Conservation (phyloP, 495 filamentous ascomycete species). For the Articulospora tetracladia region DNA sequence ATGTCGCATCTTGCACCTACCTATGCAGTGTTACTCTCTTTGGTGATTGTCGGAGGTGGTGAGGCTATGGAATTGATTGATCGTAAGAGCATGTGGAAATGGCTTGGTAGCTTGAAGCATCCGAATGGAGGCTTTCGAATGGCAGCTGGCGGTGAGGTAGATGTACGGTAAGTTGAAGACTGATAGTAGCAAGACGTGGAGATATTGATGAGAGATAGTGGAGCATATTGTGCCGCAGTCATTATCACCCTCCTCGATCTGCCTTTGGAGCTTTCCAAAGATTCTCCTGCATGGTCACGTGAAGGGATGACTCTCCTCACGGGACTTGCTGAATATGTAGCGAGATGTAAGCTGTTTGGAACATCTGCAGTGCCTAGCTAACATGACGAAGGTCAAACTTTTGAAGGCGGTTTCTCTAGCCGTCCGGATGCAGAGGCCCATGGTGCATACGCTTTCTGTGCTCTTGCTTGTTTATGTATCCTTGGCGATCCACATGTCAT, state of each 20-base stretch:
- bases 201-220: conserved; percentile 44
- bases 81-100: conserved; percentile 81
- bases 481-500: conserved; percentile 71
- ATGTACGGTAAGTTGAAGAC: conserved; percentile 64
- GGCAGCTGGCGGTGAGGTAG: conserved; percentile 78
- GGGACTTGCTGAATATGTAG: conserved; percentile 73
- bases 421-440: conserved; percentile 85
- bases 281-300: conserved; percentile 43
- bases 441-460: conserved; percentile 96
- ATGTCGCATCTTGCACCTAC: conserved; percentile 81
- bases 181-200: neutral
- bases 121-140: conserved; percentile 79
- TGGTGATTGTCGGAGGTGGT: conserved; percentile 71
- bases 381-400: conserved; percentile 73
- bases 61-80: conserved; percentile 73
- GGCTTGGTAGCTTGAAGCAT: conserved; percentile 81
- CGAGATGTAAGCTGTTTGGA: conserved; percentile 58
- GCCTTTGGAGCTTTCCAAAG: conserved; percentile 71
- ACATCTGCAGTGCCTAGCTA: conserved; percentile 10
- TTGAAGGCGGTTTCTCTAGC: conserved; percentile 86
- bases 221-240: conserved; percentile 84
- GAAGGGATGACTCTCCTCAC: conserved; percentile 55
- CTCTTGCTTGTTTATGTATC: conserved; percentile 79
- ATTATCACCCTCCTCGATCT: conserved; percentile 79
- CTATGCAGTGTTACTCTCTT: conserved; percentile 75